A percentile compares a stretch with the other conserved stretches of the same genome.
phyloP scores from a whole-genome alignment of 306 rosid genomes.

The Cucumis melo region DNA sequence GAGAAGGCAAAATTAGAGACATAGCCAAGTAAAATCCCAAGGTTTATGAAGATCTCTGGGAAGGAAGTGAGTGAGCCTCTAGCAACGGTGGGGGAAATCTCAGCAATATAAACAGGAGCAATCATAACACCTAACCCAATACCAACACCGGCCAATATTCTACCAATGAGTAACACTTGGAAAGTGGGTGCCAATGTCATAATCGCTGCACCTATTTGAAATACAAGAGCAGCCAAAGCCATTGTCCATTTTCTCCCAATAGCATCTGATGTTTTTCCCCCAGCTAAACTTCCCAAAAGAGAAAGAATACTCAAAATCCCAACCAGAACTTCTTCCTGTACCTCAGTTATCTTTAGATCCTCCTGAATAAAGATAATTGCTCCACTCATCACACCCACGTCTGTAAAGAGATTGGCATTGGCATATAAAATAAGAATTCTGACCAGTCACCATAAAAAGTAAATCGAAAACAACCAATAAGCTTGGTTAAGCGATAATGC shows the following conservation, averaged over 20 bases:
- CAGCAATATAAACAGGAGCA: conserved; percentile 82
- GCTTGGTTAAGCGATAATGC: background rate
- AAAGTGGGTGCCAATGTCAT: conserved; percentile 83
- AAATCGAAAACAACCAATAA: background rate
- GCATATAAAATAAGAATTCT: background rate
- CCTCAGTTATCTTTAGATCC: conserved; percentile 71
- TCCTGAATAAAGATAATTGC: conserved; percentile 82
- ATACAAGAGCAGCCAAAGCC: conserved; percentile 70
- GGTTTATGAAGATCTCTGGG: conserved; percentile 75
- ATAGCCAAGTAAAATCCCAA: conserved; percentile 81
- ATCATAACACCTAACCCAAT: conserved; percentile 89
- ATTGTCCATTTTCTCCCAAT: conserved; percentile 95
- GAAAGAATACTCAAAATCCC: conserved; percentile 84
- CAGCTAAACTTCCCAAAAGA: conserved; percentile 77
- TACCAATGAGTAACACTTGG: conserved; percentile 43
- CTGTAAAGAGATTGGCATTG: conserved; percentile 16
- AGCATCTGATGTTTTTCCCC: conserved; percentile 76
- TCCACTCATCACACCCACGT: conserved; percentile 99
- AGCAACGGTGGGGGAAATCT: conserved; percentile 63
- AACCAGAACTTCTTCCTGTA: conserved; percentile 62
- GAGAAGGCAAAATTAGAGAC: conserved; percentile 76
- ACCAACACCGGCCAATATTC: conserved; percentile 79
- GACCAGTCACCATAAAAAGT: background rate
- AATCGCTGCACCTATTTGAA: conserved; percentile 59
- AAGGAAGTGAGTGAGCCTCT: conserved; percentile 83